Evolutionary conservation across 495 filamentous ascomycete species (phyloP), one percentile per base, ranked within the genome.

Genomic region (Aspergillus panamensis): DNA sequence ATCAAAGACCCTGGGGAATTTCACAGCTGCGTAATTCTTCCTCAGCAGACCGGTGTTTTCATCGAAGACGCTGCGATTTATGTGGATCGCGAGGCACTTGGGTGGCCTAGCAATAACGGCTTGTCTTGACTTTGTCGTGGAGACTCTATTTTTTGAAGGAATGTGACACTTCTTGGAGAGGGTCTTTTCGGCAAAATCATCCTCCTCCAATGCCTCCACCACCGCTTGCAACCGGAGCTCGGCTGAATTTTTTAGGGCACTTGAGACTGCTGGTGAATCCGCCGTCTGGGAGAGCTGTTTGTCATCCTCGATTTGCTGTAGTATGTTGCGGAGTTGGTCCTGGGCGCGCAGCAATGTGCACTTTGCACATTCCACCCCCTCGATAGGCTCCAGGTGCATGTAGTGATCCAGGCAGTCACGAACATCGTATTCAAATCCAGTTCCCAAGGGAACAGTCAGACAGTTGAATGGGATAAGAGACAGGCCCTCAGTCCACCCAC

Each of bases 381-480:
- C 82, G 62, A 97, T 96, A 1, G 79, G 70, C 64, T 97, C 95
- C 21, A 97, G 74, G 14, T 83, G 80, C 53, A 92, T 95, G 66
- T 91, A 96, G 49, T 90, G 84, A 65, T 91, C 87, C 32, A 99
- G 74, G 62, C 90, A 90, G 43, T 92, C 86, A 49, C 82, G 80
- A 1, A 99, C 66, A 60, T 87, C 81, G 60, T 87, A 87, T 50
- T 77, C 69, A 39, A 61, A 71, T 14, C 75, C 75, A 33, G 67
- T 64, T 6, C 84, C 87, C 0, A 97, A 80, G 35, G 84, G 88
- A 0, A 99, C 82, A 6, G 95, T 97, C 51, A 99, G 73, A 67
- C 91, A 96, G 62, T 95, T 96, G 78, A 97, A 97, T 0, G 91
- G 91, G 40, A 90, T 92, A 63, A 97, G 80, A 10, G 86, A 88